Percentiles rank a stretch among this genome's conserved stretches.
These are phyloP conservation scores for Apiotrichum mycotoxinovorans DNA, from an alignment of 1,284 basidiomycete species.

Conservation along the genomic window DNA sequence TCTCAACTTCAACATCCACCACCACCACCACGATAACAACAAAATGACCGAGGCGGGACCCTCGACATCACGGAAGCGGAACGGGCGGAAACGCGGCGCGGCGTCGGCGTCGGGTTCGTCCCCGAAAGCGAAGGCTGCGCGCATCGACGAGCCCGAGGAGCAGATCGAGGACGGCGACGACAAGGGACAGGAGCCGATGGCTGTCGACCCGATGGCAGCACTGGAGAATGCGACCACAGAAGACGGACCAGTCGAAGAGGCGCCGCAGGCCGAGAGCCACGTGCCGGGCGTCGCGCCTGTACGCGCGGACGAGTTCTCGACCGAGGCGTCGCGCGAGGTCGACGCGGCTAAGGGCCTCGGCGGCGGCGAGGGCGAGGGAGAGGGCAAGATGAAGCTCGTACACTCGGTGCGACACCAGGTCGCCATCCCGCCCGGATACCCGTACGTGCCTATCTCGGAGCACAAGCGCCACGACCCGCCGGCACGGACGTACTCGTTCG, in stretches of 20 bases:
- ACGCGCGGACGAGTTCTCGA: slow-evolving; percentile 83
- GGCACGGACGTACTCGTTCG: slow-evolving; percentile 90
- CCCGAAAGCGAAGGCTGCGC: slow-evolving; percentile 8
- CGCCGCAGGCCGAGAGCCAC: slow-evolving; percentile 4
- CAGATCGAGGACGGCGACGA: slow-evolving; percentile 3
- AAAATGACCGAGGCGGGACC: slow-evolving; percentile 14
- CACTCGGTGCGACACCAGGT: slow-evolving; percentile 57
- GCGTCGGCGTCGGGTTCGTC: neutral
- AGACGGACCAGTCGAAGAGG: slow-evolving; percentile 22
- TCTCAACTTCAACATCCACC: neutral
- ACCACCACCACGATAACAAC: neutral
- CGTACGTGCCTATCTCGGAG: slow-evolving; percentile 84
- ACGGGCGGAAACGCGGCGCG: slow-evolving; percentile 9
- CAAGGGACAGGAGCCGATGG: slow-evolving; percentile 22
- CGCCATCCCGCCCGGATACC: slow-evolving; percentile 86
- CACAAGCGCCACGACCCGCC: slow-evolving; percentile 91
- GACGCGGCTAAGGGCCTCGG: slow-evolving; percentile 77
- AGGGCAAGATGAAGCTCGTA: slow-evolving; percentile 50
- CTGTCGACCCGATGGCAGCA: slow-evolving; percentile 18
- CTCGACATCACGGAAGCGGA: slow-evolving; percentile 5
- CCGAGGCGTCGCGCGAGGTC: slow-evolving; percentile 81
- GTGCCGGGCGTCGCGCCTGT: slow-evolving; percentile 61
- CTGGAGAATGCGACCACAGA: slow-evolving; percentile 13
- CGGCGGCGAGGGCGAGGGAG: slow-evolving; percentile 54
- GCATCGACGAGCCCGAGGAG: slow-evolving; percentile 10